Base-by-base conservation (phyloP, 768 basidiomycete genomes). In the Steccherinum ochraceum region DNA sequence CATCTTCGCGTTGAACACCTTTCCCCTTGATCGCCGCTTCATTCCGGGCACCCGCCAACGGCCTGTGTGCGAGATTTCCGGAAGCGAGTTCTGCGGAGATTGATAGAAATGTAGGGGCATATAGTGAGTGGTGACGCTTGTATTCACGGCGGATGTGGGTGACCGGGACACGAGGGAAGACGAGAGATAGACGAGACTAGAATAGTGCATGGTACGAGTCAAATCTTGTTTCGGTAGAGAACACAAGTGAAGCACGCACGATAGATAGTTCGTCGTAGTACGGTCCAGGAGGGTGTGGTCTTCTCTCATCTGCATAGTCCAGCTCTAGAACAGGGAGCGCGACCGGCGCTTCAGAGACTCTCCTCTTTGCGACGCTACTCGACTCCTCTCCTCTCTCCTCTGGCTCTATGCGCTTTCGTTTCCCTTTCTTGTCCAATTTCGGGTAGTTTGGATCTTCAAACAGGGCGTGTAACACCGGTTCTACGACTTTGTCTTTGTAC, bases 401-500 rank as follows among this genome's bases (percentile, higher is more conserved):
- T n/a, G n/a, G n/a, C n/a, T n/a, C n/a, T n/a, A n/a, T n/a, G 4
- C 58, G 62, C 63, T 77, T 79, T 5, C 70, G 69, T 57, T 78
- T 78, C 5, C 58, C 67, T 21, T 61, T 64, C 54, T 63, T 73
- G 16, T 72, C 71, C 3, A 71, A 65, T 52, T 72, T 81, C 0
- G 86, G 86, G 57, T 87, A 87, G 12, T 64, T 58, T 0, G 77
- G 67, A 51, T 81, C 69, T 53, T 89, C 87, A 46, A 89, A 78
- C 0, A 90, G 72, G 5, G 66, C 57, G 46, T 86, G 79, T 7
- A 91, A 55, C 0, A 85, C 76, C 4, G 66, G 64, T 58, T 84
- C 77, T 30, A 80, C 70, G 40, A 78, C 73, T 12, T 69, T 56
- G 1, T 69, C 67, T 3, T 57, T 50, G 40, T 69, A 64, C 3